These are phyloP conservation scores for Colletotrichum sp. DNA, from an alignment of 2,329 filamentous ascomycete species.

Conservation along the genomic window DNA sequence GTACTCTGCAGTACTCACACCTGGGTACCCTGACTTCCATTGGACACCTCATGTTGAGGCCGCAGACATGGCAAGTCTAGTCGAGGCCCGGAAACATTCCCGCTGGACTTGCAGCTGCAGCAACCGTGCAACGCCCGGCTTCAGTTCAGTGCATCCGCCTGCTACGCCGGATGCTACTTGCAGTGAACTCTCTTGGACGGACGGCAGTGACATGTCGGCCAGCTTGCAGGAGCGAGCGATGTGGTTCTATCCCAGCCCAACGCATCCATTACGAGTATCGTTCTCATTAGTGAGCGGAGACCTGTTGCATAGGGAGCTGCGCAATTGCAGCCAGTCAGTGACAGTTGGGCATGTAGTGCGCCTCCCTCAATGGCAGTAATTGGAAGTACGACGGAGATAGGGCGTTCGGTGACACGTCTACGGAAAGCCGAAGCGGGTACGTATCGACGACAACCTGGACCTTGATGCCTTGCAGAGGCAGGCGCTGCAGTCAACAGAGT, in stretches of 20 bases:
- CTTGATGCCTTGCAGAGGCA: neutral
- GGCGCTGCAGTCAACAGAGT: neutral
- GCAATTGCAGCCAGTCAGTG: neutral
- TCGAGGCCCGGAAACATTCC: neutral
- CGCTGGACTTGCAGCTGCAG: neutral
- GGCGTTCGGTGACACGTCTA: conserved; percentile 16
- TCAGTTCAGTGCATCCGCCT: neutral
- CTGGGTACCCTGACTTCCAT: neutral
- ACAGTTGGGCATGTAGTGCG: neutral
- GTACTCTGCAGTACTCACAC: neutral
- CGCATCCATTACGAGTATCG: neutral
- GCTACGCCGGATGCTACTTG: neutral
- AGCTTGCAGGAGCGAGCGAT: neutral
- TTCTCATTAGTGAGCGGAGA: neutral
- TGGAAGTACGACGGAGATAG: conserved; percentile 7
- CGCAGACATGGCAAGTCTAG: neutral
- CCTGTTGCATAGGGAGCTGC: neutral
- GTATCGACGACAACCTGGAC: neutral
- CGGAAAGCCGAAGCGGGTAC: conserved; percentile 14
- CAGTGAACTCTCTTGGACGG: neutral
- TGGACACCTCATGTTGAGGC: neutral
- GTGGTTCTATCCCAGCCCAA: neutral
- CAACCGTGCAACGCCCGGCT: neutral
- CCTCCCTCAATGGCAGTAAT: neutral
- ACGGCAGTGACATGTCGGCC: neutral